phyloP scores from a whole-genome alignment of 108 stramenopile species.

The Pseudonitzschia delicatissima region DNA sequence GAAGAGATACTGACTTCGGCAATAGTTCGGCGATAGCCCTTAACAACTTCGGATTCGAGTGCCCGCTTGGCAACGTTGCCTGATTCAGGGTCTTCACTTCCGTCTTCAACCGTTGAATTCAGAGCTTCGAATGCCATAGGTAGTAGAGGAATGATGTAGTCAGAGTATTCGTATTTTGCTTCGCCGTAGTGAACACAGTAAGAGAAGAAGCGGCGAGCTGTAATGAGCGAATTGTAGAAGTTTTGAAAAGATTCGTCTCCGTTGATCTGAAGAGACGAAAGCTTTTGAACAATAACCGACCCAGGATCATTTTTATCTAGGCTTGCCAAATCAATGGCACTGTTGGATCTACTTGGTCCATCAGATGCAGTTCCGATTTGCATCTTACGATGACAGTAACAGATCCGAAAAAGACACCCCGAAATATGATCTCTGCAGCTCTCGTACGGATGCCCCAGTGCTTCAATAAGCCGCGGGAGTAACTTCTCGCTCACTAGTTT shows the following conservation, averaged over 20 bases:
- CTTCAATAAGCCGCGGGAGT: constrained; percentile 61
- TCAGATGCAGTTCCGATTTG: constrained; percentile 26
- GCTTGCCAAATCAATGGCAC: constrained; percentile 10
- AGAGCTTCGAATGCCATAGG: constrained; percentile 77
- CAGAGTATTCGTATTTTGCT: constrained; percentile 72
- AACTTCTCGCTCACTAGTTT: constrained; percentile 51
- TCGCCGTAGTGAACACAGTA: constrained; percentile 84
- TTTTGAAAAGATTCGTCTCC: constrained; percentile 52
- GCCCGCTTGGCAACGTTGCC: constrained; percentile 64
- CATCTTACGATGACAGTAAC: constrained; percentile 71
- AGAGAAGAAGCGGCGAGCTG: constrained; percentile 76
- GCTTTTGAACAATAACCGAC: constrained; percentile 53
- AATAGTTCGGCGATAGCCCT: constrained; percentile 73
- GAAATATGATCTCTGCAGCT: constrained; percentile 86
- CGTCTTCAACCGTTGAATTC: constrained; percentile 45
- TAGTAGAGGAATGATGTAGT: constrained; percentile 73
- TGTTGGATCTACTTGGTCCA: constrained; percentile 23
- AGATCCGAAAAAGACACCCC: constrained; percentile 73
- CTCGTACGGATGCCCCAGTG: constrained; percentile 86
- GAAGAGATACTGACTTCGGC: constrained; percentile 73
- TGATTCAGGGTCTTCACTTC: constrained; percentile 35
- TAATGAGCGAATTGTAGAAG: constrained; percentile 68
- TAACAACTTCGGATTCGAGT: constrained; percentile 78
- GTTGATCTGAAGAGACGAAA: constrained; percentile 36
- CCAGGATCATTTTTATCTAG: constrained; percentile 51